Evolutionary conservation across 352 stramenopile genomes (phyloP).

Genomic region (Pythium aphanidermatum): DNA sequence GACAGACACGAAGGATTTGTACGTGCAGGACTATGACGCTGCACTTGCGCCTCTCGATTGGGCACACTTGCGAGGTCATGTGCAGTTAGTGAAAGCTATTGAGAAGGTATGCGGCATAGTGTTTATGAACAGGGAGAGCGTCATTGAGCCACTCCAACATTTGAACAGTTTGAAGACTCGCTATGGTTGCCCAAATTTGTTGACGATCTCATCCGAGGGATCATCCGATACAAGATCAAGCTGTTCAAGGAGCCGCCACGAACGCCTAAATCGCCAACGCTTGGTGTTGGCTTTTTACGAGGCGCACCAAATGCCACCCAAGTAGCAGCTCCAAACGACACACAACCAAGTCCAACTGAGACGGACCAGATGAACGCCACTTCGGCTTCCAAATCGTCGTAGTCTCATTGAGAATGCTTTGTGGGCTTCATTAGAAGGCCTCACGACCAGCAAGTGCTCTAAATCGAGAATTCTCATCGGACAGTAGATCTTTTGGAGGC

Average conservation of each 20-base stretch:
- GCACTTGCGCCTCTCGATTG: constrained; percentile 52
- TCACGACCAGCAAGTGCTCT: constrained; percentile 23
- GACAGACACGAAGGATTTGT: constrained; percentile 50
- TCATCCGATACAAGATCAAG: constrained; percentile 74
- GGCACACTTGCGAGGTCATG: constrained; percentile 42
- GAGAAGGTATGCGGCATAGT: constrained; percentile 27
- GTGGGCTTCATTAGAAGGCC: not conserved
- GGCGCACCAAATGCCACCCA: not conserved
- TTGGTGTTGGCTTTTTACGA: constrained; percentile 12
- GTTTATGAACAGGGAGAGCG: too few relatives aligned
- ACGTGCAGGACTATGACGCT: constrained; percentile 61
- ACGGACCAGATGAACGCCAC: too few relatives aligned
- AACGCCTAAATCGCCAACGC: constrained; percentile 10
- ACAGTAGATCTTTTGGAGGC: constrained; percentile 25
- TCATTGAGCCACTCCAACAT: too few relatives aligned
- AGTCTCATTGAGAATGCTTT: not conserved
- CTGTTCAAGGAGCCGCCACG: constrained; percentile 45
- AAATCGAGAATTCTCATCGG: constrained; percentile 37
- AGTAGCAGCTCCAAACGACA: not conserved
- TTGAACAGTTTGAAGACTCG: constrained; percentile 44
- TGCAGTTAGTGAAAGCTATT: constrained; percentile 40
- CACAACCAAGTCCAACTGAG: not conserved
- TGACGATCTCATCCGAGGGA: constrained; percentile 59
- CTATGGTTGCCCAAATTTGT: constrained; percentile 65
- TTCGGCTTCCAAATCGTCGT: too few relatives aligned